Base-by-base conservation (phyloP, 139 green algal genomes). In the Chlamydomonas sp. region DNA sequence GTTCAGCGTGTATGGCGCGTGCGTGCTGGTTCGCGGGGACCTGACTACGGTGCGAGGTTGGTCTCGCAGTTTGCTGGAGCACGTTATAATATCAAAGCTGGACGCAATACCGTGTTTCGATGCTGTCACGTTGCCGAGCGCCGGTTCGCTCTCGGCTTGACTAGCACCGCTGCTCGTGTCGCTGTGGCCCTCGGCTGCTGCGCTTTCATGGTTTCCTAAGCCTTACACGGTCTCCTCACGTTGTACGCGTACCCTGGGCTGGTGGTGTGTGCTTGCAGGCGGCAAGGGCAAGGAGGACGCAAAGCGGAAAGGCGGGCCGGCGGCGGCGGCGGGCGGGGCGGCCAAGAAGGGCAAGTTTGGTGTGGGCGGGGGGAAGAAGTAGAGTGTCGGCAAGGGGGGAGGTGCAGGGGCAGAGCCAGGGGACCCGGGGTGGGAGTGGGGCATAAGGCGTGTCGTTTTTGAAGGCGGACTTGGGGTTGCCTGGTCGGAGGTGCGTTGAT, bases 341-440 rank as follows among this genome's bases (percentile, higher is more conserved):
- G 87, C 90, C 6, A 93, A 93, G 80, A 93, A 93, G 88, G 88
- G 90, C 31, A 91, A 91, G 83, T 77, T 89, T 18, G 90, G 90
- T 0, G 90, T 93, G 61, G 90, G 90, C 8, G 90, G 90, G 67
- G 84, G 87, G 9, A 91, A 90, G 67, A 90, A 91, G 76, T 84
- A 90, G 84, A 76, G 63, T 49, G 18, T 49, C 58, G 31, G 73
- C 31, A 61, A n/a, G 20, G 16, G 5, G 7, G 69, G 18, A n/a
- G 20, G 5, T 57, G 69, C 5, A 31, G 20, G 15, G 69, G 12
- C 66, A 71, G 10, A 10, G 10, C 12, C 66, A 71, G 10, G 10
- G 66, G 66, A 18, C 66, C 66, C 66, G 66, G 10, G 10, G 12
- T 10, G 10, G 66, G 31, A 49, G 31, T 49, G 31, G 31, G 31